Conservation (phyloP, 2,329 filamentous ascomycete genomes). For the Ascochyta viciae-villosae region DNA sequence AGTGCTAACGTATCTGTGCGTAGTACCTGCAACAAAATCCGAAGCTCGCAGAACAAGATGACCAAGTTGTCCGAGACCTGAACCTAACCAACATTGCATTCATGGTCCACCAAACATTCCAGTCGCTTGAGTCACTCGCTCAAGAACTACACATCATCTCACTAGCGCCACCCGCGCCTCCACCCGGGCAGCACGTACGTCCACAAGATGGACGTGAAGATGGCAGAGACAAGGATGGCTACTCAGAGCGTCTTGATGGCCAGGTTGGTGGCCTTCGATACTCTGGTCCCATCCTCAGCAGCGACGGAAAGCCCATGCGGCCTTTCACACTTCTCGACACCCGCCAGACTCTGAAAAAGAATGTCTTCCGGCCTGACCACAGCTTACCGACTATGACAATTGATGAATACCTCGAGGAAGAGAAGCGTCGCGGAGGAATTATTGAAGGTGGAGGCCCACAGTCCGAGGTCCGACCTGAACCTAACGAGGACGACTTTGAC, state of each 20-base stretch:
- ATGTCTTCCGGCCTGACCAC: conserved; percentile 89
- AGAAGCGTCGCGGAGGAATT: conserved; percentile 81
- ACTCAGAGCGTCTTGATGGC: conserved; percentile 78
- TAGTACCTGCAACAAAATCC: conserved; percentile 68
- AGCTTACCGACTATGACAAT: conserved; percentile 97
- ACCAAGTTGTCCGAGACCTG: conserved; percentile 80
- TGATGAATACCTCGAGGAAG: conserved; percentile 96
- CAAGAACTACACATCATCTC: conserved; percentile 85
- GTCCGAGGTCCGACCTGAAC: conserved; percentile 70
- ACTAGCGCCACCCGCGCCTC: conserved; percentile 66
- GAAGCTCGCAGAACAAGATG: conserved; percentile 72
- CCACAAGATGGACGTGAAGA: conserved; percentile 57
- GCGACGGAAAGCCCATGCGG: conserved; percentile 82
- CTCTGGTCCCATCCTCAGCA: conserved; percentile 76
- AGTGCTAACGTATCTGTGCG: conserved; percentile 28
- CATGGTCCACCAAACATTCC: conserved; percentile 80
- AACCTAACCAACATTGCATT: conserved; percentile 78
- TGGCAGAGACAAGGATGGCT: conserved; percentile 59
- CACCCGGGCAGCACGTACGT: conserved; percentile 48
- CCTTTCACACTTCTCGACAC: conserved; percentile 87
- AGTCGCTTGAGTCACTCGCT: conserved; percentile 83
- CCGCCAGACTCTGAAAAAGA: conserved; percentile 75
- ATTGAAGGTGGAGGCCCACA: conserved; percentile 88
- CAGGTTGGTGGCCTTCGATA: conserved; percentile 50
- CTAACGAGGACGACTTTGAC: conserved; percentile 90